These are phyloP conservation scores for Coniochaeta ligniaria DNA, from an alignment of 2,329 filamentous ascomycete genomes.

Conservation along the genomic window DNA sequence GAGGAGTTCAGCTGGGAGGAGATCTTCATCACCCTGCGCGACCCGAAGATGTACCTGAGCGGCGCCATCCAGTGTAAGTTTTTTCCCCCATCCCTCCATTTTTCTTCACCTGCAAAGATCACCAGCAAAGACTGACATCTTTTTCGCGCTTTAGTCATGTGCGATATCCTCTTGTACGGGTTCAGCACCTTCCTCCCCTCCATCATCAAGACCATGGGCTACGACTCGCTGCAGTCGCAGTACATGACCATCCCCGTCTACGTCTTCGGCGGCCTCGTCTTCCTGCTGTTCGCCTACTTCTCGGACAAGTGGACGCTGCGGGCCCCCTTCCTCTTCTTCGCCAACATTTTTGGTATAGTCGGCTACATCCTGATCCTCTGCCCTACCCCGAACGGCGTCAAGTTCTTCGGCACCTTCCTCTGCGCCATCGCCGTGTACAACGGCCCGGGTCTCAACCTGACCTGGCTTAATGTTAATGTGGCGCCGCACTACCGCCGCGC, in stretches of 20 bases:
- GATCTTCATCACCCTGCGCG: conserved; percentile 35
- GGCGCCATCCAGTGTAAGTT: too few species aligned
- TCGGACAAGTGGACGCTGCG: conserved; percentile 33
- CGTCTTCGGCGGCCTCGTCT: conserved; percentile 37
- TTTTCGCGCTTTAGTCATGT: too few species aligned
- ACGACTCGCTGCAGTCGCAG: conserved; percentile 41
- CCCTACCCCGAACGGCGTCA: conserved; percentile 38
- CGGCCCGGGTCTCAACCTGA: conserved; percentile 37
- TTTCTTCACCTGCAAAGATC: too few species aligned
- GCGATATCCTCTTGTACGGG: too few species aligned
- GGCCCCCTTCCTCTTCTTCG: conserved; percentile 44
- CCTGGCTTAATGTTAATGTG: conserved; percentile 37
- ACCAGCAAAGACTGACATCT: too few species aligned
- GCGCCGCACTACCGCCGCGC: conserved; percentile 38
- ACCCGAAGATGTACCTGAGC: conserved; percentile 45
- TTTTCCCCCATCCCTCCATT: background rate
- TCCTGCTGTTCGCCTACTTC: conserved; percentile 34
- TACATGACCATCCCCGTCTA: conserved; percentile 52
- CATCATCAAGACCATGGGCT: conserved; percentile 46
- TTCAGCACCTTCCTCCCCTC: conserved; percentile 51
- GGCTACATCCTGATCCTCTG: conserved; percentile 41
- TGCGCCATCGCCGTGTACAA: conserved; percentile 39
- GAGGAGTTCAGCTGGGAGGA: conserved; percentile 44
- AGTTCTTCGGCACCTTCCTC: conserved; percentile 42
- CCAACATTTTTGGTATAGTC: conserved; percentile 41